Conservation (phyloP, 352 stramenopile species). For the Plasmopara muralis region DNA sequence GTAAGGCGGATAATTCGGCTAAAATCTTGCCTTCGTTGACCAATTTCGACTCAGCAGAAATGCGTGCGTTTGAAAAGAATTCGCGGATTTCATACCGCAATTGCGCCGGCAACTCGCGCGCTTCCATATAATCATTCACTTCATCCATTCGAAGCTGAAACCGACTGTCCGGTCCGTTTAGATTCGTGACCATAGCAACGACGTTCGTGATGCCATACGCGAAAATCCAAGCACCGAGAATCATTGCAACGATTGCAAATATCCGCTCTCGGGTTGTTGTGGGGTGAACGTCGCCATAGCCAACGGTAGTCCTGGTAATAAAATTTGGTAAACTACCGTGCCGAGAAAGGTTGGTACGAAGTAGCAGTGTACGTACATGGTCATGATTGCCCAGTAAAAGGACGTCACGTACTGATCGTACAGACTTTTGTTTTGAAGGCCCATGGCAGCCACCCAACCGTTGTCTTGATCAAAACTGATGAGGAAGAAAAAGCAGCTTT, state of each 20-base stretch:
- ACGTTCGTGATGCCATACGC: constrained; percentile 79
- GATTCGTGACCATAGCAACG: constrained; percentile 55
- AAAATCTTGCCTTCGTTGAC: no score
- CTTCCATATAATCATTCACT: constrained; percentile 79
- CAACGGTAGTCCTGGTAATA: no score
- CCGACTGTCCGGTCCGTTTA: constrained; percentile 52
- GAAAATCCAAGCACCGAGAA: constrained; percentile 74
- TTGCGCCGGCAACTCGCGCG: constrained; percentile 59
- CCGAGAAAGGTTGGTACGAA: no score
- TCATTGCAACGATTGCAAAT: constrained; percentile 68
- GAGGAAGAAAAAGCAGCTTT: no score
- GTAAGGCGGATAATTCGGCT: no score
- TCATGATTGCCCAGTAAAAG: no score
- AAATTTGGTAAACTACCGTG: no score
- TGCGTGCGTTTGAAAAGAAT: constrained; percentile 75
- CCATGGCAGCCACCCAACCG: no score
- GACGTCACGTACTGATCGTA: no score
- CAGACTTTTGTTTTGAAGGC: no score
- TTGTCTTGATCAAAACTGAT: no score
- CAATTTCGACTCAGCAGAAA: constrained; percentile 37
- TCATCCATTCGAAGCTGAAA: constrained; percentile 76
- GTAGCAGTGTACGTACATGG: no score
- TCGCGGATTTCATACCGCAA: constrained; percentile 74
- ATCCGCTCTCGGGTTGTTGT: constrained; percentile 52
- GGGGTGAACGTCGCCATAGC: constrained; percentile 21